Evolutionary conservation across 129 eudicot species (phyloP), one percentile per base, ranked within the genome.

Genomic region (Heracleum sosnowskyi): DNA sequence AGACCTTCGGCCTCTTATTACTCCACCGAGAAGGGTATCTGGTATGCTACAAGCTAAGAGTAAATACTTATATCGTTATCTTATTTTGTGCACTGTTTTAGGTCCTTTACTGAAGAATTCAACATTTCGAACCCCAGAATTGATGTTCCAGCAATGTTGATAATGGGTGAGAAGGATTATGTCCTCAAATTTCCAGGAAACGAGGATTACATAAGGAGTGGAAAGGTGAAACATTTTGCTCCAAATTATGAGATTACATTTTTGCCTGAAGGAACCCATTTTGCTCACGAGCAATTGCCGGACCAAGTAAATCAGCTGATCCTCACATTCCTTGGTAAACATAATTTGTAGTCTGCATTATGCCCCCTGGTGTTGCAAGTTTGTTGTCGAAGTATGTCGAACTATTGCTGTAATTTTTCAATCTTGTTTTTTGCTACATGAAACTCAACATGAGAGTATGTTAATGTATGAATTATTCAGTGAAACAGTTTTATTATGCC

Each of bases 131-230:
- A 16, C 49, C 34, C 77, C 44, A 74, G 18, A 12, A 29, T 74
- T 44, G 57, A 74, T 26, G 60, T 44, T 15, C 77, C 77, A 20
- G 55, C 39, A 37, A 2, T 74, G 46, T 20, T 74, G 16, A 74
- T 74, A 0, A 44, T 74, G 57, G 77, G 39, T 1, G 77, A 44
- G 60, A 74, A 74, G 77, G 77, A 74, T 74, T 74, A 44, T 74
- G 60, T 16, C 5, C 35, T 74, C 60, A 74, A 74, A 44, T 74
- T 74, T 29, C 77, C 77, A 0, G 77, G 77, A 29, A 13, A 4
- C 4, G 77, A 74, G 77, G 77, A 74, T 29, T 74, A 42, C 60
- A 44, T 74, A 74, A 74, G 39, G 35, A 74, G 77, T 16, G 77
- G 60, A 44, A 26, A 26, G 18, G 77, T 74, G 39, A 74, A 74